These are phyloP conservation scores for Hyphodiscus sp. DNA, from an alignment of 2,329 filamentous ascomycete genomes.

Conservation along the genomic window DNA sequence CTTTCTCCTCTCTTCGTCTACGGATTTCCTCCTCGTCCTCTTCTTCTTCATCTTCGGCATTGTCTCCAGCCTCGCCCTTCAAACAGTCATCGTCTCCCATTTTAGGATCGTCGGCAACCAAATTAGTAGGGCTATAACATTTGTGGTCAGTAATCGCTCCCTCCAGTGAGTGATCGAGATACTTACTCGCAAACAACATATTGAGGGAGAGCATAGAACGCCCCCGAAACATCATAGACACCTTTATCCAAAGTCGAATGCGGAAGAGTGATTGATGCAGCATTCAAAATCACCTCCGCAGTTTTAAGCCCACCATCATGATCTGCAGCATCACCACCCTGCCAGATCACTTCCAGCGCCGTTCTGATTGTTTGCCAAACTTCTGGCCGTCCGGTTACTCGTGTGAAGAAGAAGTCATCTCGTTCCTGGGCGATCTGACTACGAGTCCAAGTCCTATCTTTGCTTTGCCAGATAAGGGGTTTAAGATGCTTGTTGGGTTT, in stretches of 20 bases:
- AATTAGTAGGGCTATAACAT: conserved; percentile 4
- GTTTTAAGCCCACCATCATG: conserved; percentile 45
- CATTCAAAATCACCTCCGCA: conserved; percentile 75
- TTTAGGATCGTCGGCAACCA: neutral
- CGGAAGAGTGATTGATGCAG: conserved; percentile 68
- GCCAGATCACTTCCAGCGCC: conserved; percentile 62
- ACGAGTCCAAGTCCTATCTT: conserved; percentile 63
- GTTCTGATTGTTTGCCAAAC: conserved; percentile 72
- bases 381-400: conserved; percentile 69
- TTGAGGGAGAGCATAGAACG: conserved; percentile 62
- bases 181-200: conserved; percentile 62
- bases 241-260: conserved; percentile 64
- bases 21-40: conserved; percentile 36
- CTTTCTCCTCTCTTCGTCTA: conserved; percentile 42
- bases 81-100: neutral
- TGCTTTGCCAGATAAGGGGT: conserved; percentile 59
- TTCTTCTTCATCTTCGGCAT: neutral
- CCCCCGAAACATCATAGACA: conserved; percentile 64
- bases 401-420: conserved; percentile 81
- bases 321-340: conserved; percentile 31
- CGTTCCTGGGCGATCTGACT: conserved; percentile 63
- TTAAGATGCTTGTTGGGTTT: conserved; percentile 36
- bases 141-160: neutral
- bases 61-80: neutral
- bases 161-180: conserved; percentile 13